Evolutionary conservation across 805 yeast species (phyloP).

Genomic region (Hagleromyces aurorensis): DNA sequence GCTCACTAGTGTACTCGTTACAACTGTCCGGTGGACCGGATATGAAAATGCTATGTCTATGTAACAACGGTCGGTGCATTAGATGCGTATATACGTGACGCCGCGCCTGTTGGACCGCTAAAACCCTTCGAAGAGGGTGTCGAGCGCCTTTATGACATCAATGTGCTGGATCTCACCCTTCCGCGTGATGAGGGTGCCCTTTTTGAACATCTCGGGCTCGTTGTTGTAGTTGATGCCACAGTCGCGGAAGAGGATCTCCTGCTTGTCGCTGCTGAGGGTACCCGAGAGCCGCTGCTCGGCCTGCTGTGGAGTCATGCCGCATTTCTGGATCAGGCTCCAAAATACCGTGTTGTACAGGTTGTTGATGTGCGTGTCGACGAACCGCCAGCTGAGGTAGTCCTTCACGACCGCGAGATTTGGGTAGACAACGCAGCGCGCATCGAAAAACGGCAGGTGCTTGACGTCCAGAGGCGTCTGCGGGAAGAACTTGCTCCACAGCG

Average conservation of each 20-base stretch:
- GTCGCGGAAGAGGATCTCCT: conserved; percentile 71
- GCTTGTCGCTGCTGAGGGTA: conserved; percentile 74
- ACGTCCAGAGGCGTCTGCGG: conserved; percentile 40
- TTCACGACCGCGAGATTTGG: conserved; percentile 55
- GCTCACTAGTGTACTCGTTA: conserved; percentile 7
- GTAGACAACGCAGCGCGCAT: conserved; percentile 81
- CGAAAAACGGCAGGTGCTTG: conserved; percentile 73
- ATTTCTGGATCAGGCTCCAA: conserved; percentile 72
- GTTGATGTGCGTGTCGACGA: conserved; percentile 93
- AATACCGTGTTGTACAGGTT: conserved; percentile 89
- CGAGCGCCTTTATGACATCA: conserved; percentile 34
- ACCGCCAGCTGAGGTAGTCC: conserved; percentile 92
- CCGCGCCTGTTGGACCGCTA: too few relatives aligned
- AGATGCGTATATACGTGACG: conserved; percentile 5
- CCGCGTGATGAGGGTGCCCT: conserved; percentile 56
- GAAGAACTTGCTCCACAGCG: conserved; percentile 56
- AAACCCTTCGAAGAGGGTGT: conserved; percentile 30
- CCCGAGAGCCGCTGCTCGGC: conserved; percentile 76
- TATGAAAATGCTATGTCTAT: conserved; percentile 8
- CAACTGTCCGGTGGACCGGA: conserved; percentile 3
- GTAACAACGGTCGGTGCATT: conserved; percentile 7
- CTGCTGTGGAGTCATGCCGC: conserved; percentile 64
- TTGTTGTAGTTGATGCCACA: conserved; percentile 86
- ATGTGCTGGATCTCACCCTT: conserved; percentile 41
- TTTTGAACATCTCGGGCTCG: conserved; percentile 80